Evolutionary conservation across 345 rosid genomes (phyloP).

Genomic region (Populus euphratica): DNA sequence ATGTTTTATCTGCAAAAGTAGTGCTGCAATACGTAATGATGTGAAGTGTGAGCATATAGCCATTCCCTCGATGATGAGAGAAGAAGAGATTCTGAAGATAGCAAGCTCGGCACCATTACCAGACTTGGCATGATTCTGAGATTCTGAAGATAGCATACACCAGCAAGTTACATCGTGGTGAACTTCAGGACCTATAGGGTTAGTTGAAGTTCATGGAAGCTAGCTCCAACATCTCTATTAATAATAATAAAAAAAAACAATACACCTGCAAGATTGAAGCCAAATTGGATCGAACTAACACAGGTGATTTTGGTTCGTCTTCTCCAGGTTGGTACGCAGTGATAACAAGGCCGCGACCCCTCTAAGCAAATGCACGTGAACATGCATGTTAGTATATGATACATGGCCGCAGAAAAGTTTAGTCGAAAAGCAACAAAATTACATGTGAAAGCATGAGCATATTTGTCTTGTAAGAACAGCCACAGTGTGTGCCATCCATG

Average conservation of each 20-base stretch:
- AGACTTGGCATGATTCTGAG: not conserved
- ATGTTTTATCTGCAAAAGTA: no score
- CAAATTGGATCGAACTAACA: not conserved
- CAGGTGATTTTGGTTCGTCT: not conserved
- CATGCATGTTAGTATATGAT: not conserved
- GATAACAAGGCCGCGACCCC: constrained; percentile 2
- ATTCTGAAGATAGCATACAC: no score
- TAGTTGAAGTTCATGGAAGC: rapidly evolving
- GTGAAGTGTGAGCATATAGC: no score
- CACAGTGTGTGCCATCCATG: not conserved
- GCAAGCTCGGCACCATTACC: not conserved
- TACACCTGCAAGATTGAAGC: not conserved
- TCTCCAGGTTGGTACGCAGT: not conserved
- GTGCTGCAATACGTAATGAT: no score
- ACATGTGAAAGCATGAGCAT: constrained; percentile 7
- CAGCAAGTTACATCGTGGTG: no score
- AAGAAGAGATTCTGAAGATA: not conserved
- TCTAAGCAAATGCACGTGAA: not conserved
- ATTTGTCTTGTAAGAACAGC: not conserved
- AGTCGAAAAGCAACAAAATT: not conserved
- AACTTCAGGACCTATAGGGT: rapidly evolving
- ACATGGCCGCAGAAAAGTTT: not conserved
- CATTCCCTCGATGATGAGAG: no score
- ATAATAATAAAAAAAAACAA: no score
- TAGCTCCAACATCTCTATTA: rapidly evolving